A percentile compares a stretch with the other conserved stretches of the same genome.
Conservation (phyloP, 768 basidiomycete species). For the Tricholoma hemisulphureum region DNA sequence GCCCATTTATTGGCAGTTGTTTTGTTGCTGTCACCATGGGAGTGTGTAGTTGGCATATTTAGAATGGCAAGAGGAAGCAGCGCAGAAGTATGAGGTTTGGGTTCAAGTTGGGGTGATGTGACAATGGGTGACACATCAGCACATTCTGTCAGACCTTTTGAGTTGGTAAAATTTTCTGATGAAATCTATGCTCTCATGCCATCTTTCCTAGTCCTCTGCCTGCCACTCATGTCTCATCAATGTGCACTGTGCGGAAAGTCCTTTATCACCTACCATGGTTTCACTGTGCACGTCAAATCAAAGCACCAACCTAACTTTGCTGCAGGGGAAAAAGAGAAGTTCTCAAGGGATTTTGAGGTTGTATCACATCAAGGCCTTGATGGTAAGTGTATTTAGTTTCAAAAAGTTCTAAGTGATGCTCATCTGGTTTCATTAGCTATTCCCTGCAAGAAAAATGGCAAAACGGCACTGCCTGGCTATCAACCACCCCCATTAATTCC, state of each 20-base stretch:
- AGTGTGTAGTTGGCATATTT: background rate
- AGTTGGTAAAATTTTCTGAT: background rate
- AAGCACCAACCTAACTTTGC: background rate
- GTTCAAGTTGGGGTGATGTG: no score
- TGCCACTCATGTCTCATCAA: background rate
- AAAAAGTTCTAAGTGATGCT: background rate
- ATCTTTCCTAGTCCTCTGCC: background rate
- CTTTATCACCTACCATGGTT: background rate
- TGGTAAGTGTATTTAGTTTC: background rate
- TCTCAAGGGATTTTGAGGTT: background rate
- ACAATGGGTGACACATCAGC: no score
- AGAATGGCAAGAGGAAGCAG: no score
- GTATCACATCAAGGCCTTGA: background rate
- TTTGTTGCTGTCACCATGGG: background rate
- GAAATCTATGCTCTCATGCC: background rate
- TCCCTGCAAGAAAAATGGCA: background rate
- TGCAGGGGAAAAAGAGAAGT: background rate
- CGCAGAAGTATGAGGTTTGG: no score
- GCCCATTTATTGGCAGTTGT: background rate
- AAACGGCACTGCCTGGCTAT: background rate
- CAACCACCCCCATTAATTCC: background rate
- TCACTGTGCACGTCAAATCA: background rate
- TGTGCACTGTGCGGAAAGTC: background rate
- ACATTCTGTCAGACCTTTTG: no score
- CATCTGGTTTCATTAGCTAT: no score